These are phyloP conservation scores for Ascoidea tarda DNA, from an alignment of 805 yeast species.

Conservation along the genomic window DNA sequence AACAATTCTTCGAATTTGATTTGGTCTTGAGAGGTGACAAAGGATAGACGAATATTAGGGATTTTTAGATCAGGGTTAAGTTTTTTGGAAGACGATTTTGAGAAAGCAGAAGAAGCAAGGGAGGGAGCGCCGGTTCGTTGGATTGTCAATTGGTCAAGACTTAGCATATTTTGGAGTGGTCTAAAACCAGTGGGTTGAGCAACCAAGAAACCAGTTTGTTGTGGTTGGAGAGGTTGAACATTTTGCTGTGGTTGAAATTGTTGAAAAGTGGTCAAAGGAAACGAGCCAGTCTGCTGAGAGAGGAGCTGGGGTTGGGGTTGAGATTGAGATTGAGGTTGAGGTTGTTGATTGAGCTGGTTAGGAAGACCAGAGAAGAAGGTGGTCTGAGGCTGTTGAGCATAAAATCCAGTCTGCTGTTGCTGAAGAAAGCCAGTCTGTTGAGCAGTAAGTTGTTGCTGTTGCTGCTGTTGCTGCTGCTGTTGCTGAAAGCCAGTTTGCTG, in stretches of 20 bases:
- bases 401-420: conserved; percentile 2
- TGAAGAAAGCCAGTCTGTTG: background rate
- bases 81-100: conserved; percentile 19
- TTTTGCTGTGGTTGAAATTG: conserved; percentile 16
- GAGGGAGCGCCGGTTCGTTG: conserved; percentile 35
- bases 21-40: conserved; percentile 78
- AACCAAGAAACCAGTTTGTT: conserved; percentile 20
- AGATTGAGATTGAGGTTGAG: conserved; percentile 6
- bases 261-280: conserved; percentile 6
- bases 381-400: background rate
- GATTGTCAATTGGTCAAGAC: conserved; percentile 20
- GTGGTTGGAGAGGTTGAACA: conserved; percentile 15
- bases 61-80: conserved; percentile 49
- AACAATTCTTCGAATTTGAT: conserved; percentile 75
- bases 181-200: conserved; percentile 27
- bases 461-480: conserved; percentile 11
- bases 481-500: conserved; percentile 18
- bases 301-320: conserved; percentile 5
- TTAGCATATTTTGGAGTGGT: conserved; percentile 22
- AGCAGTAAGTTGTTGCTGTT: background rate
- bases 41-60: conserved; percentile 68
- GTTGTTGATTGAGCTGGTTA: conserved; percentile 6
- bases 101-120: conserved; percentile 18
- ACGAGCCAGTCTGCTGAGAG: background rate
- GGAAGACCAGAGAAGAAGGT: no score